These are phyloP conservation scores for Infundibulicybe gibba DNA, from an alignment of 768 basidiomycete species.

Conservation along the genomic window DNA sequence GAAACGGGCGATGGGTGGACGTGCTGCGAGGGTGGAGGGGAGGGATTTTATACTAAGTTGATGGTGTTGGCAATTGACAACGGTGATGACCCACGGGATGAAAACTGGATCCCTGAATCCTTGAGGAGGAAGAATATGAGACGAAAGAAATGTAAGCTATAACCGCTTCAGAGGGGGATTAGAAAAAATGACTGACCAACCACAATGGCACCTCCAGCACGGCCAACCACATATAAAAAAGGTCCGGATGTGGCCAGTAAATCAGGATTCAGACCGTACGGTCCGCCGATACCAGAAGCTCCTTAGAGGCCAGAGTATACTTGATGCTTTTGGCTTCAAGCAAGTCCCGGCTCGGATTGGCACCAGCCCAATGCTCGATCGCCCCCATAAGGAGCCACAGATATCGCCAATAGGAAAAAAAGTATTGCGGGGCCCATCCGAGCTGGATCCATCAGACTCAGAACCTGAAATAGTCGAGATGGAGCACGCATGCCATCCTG, in stretches of 20 bases:
- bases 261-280: slow-evolving; percentile 4
- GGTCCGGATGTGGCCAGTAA: slow-evolving; percentile 10
- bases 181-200: not conserved
- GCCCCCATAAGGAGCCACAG: not conserved
- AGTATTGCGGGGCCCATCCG: too few species aligned
- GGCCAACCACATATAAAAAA: slow-evolving; percentile 3
- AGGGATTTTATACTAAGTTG: not conserved
- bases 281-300: slow-evolving; percentile 1
- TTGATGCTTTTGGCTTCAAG: not conserved
- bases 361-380: not conserved
- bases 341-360: too few species aligned
- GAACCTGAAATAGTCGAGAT: too few species aligned
- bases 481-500: too few species aligned
- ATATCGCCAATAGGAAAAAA: too few species aligned
- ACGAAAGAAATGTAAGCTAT: not conserved
- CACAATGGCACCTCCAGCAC: not conserved
- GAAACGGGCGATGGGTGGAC: not conserved
- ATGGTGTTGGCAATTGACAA: not conserved
- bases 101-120: slow-evolving; percentile 2
- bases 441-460: too few species aligned
- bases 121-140: slow-evolving; percentile 4
- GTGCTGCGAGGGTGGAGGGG: not conserved
- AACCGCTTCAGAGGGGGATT: not conserved
- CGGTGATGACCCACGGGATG: slow-evolving; percentile 2
- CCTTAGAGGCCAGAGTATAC: slow-evolving; percentile 1